Evolutionary conservation across 2,329 filamentous ascomycete species (phyloP).

Genomic region (Dactylonectria estremocensis): DNA sequence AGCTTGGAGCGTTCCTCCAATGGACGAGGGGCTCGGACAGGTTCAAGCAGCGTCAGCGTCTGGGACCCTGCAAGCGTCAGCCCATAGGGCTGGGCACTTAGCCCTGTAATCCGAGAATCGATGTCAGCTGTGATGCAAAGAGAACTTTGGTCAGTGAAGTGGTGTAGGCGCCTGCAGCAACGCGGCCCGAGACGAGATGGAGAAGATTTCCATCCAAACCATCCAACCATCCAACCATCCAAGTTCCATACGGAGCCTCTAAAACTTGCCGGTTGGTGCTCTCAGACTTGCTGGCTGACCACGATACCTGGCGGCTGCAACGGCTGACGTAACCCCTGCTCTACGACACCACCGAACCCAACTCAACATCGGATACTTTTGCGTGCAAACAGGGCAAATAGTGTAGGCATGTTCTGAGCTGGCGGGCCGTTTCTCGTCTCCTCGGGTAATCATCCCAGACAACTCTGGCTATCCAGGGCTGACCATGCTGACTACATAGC

Average conservation of each 20-base stretch:
- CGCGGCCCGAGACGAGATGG: neutral
- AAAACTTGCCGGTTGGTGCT: neutral
- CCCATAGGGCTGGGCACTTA: slow-evolving; percentile 7
- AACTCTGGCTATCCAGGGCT: neutral
- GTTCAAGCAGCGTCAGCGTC: neutral
- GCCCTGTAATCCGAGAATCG: neutral
- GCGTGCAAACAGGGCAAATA: too few species aligned
- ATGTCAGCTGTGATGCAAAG: neutral
- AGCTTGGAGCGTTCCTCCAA: neutral
- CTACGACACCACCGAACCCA: neutral
- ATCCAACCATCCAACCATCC: neutral
- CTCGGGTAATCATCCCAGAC: neutral
- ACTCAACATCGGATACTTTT: neutral
- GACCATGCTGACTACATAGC: slow-evolving; percentile 6
- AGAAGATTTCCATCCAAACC: neutral
- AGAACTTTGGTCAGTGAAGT: neutral
- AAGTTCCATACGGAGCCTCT: neutral
- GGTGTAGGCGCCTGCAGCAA: neutral
- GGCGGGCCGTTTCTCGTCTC: neutral
- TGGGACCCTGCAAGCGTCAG: slow-evolving; percentile 17
- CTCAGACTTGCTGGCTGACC: neutral
- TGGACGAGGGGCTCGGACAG: neutral
- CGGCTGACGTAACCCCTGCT: neutral
- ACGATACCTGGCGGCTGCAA: neutral
- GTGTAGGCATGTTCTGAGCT: neutral